Evolutionary conservation across 768 basidiomycete genomes (phyloP), one percentile per base, ranked within the genome.

Genomic region (Pholiota molesta): DNA sequence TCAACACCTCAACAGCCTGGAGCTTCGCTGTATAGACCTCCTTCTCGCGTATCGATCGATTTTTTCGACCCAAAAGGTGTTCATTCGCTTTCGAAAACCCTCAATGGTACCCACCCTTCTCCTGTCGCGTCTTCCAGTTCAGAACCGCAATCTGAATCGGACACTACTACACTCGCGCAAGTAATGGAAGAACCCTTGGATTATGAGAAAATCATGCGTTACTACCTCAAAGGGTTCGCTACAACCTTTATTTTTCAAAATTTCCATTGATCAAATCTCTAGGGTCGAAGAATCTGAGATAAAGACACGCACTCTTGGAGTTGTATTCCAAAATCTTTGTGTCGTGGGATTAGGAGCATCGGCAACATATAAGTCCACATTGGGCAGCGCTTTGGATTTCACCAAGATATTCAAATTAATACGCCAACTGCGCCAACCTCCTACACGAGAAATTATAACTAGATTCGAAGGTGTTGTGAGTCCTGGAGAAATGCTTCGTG

Each of bases 401-500:
- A 51, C 77, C 21, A 72, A 81, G 37, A 68, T 86, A 10, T 3
- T 83, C 3, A 72, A 76, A 31, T 73, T 69, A 5, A 66, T 91
- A 0, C 79, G 79, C 33, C 75, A 75, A 1, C 53, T 77, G 5
- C 79, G 85, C 31, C 86, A 91, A 54, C 89, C 92, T 1, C 83
- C 85, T 10, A 71, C 88, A 1, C 81, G 86, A 21, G 83, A 81
- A 61, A 90, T 92, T 52, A 74, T 93, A 37, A 77, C 79, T 19
- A 81, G 78, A 14, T 87, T 92, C 62, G 85, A 88, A 42, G 90
- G 89, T 9, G 78, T 85, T 1, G 79, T 91, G 13, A 79, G 83
- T 4, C 83, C 88, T 0, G 89, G 89, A 16, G 89, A 92, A 74
- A 91, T 93, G 91, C 79, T 91, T 76, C 78, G 92, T 87, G 68